These are phyloP conservation scores for Coniophora puteana DNA, from an alignment of 1,284 basidiomycete species.

Conservation along the genomic window DNA sequence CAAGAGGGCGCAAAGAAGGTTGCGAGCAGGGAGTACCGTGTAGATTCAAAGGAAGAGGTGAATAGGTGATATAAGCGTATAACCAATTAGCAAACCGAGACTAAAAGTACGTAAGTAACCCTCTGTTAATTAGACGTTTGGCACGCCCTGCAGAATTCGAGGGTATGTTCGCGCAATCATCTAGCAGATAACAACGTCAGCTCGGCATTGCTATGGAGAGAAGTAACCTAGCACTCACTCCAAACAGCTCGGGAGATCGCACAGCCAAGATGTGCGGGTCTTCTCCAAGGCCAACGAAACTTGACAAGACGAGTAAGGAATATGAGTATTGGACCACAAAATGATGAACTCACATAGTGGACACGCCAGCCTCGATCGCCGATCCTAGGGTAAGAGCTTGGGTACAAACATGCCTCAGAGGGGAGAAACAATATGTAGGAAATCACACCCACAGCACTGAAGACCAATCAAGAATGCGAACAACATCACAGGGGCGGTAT, in stretches of 20 bases:
- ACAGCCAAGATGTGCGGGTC: slow-evolving; percentile 75
- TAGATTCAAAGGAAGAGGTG: slow-evolving; percentile 9
- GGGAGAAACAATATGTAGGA: background rate
- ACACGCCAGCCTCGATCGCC: slow-evolving; percentile 77
- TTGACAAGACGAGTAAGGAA: too few species aligned
- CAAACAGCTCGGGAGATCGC: slow-evolving; percentile 71
- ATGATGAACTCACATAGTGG: slow-evolving; percentile 60
- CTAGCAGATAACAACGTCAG: slow-evolving; percentile 27
- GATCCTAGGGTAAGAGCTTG: slow-evolving; percentile 64
- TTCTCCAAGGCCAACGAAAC: slow-evolving; percentile 81
- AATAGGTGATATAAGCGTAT: background rate
- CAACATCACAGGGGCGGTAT: slow-evolving; percentile 74
- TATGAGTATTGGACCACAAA: background rate
- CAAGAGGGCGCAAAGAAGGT: too few species aligned
- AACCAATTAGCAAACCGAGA: background rate
- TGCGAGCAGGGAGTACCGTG: too few species aligned
- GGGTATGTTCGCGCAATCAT: slow-evolving; percentile 62
- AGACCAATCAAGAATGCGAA: slow-evolving; percentile 80
- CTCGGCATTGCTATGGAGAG: slow-evolving; percentile 1
- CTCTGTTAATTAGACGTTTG: slow-evolving; percentile 21
- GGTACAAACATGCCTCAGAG: slow-evolving; percentile 8
- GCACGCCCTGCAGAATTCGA: slow-evolving; percentile 52
- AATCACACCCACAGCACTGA: slow-evolving; percentile 54
- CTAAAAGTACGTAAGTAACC: background rate
- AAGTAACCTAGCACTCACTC: slow-evolving; percentile 34